Evolutionary conservation across 129 eudicot genomes (phyloP).

Genomic region (Saposhnikovia divaricata): DNA sequence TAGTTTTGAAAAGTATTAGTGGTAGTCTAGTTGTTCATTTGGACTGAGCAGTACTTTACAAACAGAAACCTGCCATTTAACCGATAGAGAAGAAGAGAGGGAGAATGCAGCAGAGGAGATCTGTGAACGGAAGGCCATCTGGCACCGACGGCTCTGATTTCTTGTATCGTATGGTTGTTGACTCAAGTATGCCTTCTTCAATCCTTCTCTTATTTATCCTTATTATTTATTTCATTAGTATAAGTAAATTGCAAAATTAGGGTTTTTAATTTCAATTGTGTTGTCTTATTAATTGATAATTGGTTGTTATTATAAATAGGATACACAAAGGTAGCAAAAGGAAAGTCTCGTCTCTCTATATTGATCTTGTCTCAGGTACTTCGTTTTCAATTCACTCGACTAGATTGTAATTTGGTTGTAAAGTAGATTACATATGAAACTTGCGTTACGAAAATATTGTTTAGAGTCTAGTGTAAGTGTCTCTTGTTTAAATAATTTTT

Average conservation of each 20-base stretch:
- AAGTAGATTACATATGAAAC: too few relatives aligned
- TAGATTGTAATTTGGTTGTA: background rate
- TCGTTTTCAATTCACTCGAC: background rate
- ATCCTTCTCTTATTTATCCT: background rate
- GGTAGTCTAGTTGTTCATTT: too few relatives aligned
- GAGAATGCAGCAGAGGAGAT: slow-evolving; percentile 47
- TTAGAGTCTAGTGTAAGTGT: background rate
- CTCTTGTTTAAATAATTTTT: background rate
- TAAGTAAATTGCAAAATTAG: background rate
- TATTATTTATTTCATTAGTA: background rate
- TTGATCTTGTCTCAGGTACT: slow-evolving; percentile 65
- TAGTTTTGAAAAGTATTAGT: too few relatives aligned
- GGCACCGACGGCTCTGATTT: slow-evolving; percentile 98
- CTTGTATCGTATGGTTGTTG: slow-evolving; percentile 89
- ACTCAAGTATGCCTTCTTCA: slow-evolving; percentile 34
- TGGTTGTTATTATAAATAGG: slow-evolving; percentile 30
- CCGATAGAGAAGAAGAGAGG: too few relatives aligned
- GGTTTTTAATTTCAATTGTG: background rate
- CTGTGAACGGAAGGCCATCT: slow-evolving; percentile 58
- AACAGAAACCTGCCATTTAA: too few relatives aligned
- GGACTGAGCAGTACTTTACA: too few relatives aligned
- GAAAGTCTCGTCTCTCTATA: slow-evolving; percentile 55
- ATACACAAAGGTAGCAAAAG: slow-evolving; percentile 66
- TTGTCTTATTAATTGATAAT: background rate
- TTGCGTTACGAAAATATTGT: too few relatives aligned